phyloP scores from a whole-genome alignment of 129 eudicot genomes.

The Pittosporum tobira region DNA sequence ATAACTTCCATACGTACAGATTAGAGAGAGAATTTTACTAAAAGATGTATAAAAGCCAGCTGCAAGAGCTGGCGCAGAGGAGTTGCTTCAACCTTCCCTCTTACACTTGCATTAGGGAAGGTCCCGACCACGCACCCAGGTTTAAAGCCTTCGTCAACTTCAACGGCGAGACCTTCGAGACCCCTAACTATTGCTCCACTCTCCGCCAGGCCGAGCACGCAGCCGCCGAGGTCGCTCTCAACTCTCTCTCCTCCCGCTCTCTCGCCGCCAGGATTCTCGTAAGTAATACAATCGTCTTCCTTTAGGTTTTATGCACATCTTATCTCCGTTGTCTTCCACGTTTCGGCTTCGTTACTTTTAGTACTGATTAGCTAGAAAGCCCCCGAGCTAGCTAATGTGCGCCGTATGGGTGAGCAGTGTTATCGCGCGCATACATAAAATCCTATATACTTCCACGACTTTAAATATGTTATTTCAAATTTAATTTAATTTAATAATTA shows the following conservation, averaged over 20 bases:
- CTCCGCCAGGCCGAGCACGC: slow-evolving; percentile 72
- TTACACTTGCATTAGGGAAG: slow-evolving; percentile 50
- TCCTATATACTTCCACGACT: not conserved
- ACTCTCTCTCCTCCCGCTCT: slow-evolving; percentile 44
- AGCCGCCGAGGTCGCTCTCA: slow-evolving; percentile 68
- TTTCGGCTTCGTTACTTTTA: not conserved
- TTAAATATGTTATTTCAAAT: too few relatives aligned
- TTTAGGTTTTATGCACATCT: not conserved
- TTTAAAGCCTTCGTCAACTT: slow-evolving; percentile 58
- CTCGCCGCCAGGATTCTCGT: slow-evolving; percentile 60
- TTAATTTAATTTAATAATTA: too few relatives aligned
- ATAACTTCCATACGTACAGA: too few relatives aligned
- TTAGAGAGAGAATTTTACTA: too few relatives aligned
- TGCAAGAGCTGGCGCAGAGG: slow-evolving; percentile 70
- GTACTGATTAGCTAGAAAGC: too few relatives aligned
- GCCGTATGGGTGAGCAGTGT: not conserved
- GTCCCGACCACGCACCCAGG: slow-evolving; percentile 67
- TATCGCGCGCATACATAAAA: not conserved
- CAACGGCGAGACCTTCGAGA: slow-evolving; percentile 62
- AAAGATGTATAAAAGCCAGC: slow-evolving; percentile 63
- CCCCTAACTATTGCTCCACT: slow-evolving; percentile 49
- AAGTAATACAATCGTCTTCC: not conserved
- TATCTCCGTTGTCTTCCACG: not conserved
- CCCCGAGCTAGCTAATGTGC: slow-evolving; percentile 11
- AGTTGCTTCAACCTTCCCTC: slow-evolving; percentile 68